phyloP scores from a whole-genome alignment of 805 yeast genomes.

The Scheffersomyces lignosus region DNA sequence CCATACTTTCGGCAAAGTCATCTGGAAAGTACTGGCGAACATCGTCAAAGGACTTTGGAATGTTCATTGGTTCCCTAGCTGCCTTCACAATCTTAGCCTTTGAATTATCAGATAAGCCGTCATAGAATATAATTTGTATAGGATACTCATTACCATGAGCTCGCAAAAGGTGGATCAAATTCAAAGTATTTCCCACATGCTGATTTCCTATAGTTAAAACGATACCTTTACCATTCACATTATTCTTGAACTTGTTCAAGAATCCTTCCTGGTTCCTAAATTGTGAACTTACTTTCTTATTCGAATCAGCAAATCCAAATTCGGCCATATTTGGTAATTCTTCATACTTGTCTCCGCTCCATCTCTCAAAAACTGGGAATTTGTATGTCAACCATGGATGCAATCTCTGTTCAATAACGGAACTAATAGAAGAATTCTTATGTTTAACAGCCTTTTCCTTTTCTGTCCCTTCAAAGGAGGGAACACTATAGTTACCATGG shows the following conservation, averaged over 20 bases:
- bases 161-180: slow-evolving; percentile 49
- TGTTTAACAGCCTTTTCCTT: neutral
- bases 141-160: slow-evolving; percentile 52
- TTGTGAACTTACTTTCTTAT: slow-evolving; percentile 19
- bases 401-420: slow-evolving; percentile 26
- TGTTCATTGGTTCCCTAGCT: slow-evolving; percentile 7
- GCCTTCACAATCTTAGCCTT: slow-evolving; percentile 9
- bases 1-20: slow-evolving; percentile 16
- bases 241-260: slow-evolving; percentile 26
- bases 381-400: slow-evolving; percentile 36
- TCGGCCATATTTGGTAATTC: slow-evolving; percentile 33
- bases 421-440: slow-evolving; percentile 11
- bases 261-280: slow-evolving; percentile 21
- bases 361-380: slow-evolving; percentile 33
- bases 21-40: slow-evolving; percentile 24
- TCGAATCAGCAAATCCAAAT: slow-evolving; percentile 28
- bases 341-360: slow-evolving; percentile 29
- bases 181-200: slow-evolving; percentile 36
- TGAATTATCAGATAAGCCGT: slow-evolving; percentile 26
- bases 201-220: slow-evolving; percentile 31
- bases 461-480: too few relatives aligned
- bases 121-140: slow-evolving; percentile 34
- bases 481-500: too few relatives aligned
- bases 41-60: slow-evolving; percentile 24
- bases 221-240: slow-evolving; percentile 34